Percentiles rank a stretch among this genome's conserved stretches.
Evolutionary conservation across 2,329 filamentous ascomycete genomes (phyloP).

Genomic region (Didymellaceae sp.): DNA sequence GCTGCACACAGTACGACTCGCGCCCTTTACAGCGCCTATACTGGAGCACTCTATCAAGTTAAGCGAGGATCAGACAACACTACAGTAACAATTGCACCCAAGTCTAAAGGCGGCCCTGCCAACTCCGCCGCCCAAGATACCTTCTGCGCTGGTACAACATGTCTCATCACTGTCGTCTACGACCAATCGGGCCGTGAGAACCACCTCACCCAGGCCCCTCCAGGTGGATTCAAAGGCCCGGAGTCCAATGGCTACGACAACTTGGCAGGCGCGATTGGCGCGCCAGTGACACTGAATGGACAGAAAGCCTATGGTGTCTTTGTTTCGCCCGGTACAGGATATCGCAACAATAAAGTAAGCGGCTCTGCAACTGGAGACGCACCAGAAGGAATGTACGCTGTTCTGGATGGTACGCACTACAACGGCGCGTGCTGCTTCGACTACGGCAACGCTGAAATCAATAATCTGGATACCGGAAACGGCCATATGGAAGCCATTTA

Average conservation of each 20-base stretch:
- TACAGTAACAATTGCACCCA: slow-evolving; percentile 58
- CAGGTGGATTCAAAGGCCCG: slow-evolving; percentile 64
- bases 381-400: slow-evolving; percentile 66
- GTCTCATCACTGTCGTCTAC: slow-evolving; percentile 69
- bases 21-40: slow-evolving; percentile 63
- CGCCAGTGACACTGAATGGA: slow-evolving; percentile 66
- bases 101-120: slow-evolving; percentile 66
- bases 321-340: slow-evolving; percentile 66
- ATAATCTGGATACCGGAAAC: slow-evolving; percentile 58
- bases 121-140: slow-evolving; percentile 66
- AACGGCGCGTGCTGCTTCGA: slow-evolving; percentile 62
- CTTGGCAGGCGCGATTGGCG: slow-evolving; percentile 64
- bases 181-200: slow-evolving; percentile 69
- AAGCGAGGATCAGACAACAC: slow-evolving; percentile 61
- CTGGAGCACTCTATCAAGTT: slow-evolving; percentile 65
- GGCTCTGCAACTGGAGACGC: slow-evolving; percentile 63
- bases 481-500: slow-evolving; percentile 75
- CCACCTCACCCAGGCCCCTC: slow-evolving; percentile 67
- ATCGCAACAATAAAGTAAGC: slow-evolving; percentile 63
- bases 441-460: slow-evolving; percentile 53
- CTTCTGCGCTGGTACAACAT: slow-evolving; percentile 67
- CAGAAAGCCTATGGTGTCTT: slow-evolving; percentile 70
- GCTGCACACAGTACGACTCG: slow-evolving; percentile 71
- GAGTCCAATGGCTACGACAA: slow-evolving; percentile 65
- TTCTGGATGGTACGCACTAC: slow-evolving; percentile 66